Evolutionary conservation across 2,329 filamentous ascomycete genomes (phyloP), one percentile per base, ranked within the genome.

Genomic region (Emergomyces pasteurianus): DNA sequence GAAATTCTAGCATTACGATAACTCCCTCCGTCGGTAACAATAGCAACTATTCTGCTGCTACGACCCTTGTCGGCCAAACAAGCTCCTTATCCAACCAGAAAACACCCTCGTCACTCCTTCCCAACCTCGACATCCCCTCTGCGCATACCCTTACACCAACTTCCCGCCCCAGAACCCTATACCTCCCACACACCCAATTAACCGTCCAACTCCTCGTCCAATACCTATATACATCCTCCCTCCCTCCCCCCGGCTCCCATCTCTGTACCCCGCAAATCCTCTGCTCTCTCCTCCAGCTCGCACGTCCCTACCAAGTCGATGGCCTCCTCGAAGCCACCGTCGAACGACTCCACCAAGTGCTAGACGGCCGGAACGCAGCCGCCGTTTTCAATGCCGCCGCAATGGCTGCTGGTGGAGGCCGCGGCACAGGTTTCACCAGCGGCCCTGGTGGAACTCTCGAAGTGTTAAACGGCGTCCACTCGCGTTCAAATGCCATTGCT

Each of bases 321-420:
- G 94, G 94, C 0, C 81, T 99, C 1, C 79, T 97, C 0, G 94
- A 99, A 76, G 90, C 90, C 0, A 90, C 95, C 1, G 90, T 97
- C 10, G 91, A 97, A 73, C 85, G 92, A 8, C 80, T 99, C 0
- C 94, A 99, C 69, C 83, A 89, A 36, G 83, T 95, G 0, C 83
- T 99, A 3, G 94, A 99, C 72, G 94, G 90, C 55, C 84, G 92
- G 54, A 99, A 97, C 67, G 92, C 94, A 0, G 94, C 94, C 0
- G 94, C 94, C 6, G 92, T 99, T 0, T 99, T 99, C 79, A 99
- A 99, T 66, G 94, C 94, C 0, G 94, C 92, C 0, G 94, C 94
- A 59, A 97, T 97, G 94, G 94, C 92, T 0, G 94, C 94, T 1
- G 94, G 94, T 12, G 92, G 94, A 31, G 94, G 94, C 0, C 85